Percentiles rank a stretch among this genome's conserved stretches.
Evolutionary conservation across 73 alveolate species (phyloP).

Genomic region (Stentor coeruleus): DNA sequence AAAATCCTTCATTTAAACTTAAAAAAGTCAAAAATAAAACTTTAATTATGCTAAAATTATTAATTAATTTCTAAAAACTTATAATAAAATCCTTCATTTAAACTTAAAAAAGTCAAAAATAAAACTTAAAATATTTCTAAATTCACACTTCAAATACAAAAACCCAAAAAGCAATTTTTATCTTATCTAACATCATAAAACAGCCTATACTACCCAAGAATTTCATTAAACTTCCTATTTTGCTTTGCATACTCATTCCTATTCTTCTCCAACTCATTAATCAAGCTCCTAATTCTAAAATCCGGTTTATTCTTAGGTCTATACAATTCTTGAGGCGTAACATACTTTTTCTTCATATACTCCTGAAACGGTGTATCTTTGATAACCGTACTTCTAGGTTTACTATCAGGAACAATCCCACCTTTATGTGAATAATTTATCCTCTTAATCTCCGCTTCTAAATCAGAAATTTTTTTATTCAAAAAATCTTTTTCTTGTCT

Average conservation of each 20-base stretch:
- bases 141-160: too few relatives aligned
- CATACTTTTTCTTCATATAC: neutral
- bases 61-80: too few relatives aligned
- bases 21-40: too few relatives aligned
- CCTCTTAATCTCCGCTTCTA: constrained; percentile 52
- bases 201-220: neutral
- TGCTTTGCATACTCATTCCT: constrained; percentile 19
- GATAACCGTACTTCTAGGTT: constrained; percentile 36
- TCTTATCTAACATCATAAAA: too few relatives aligned
- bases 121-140: too few relatives aligned
- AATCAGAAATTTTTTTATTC: constrained; percentile 36
- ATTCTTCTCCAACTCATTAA: neutral
- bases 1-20: too few relatives aligned
- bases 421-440: constrained; percentile 35
- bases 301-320: neutral
- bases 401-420: constrained; percentile 44
- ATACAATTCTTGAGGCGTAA: neutral
- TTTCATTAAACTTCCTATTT: neutral
- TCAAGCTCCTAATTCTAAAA: neutral
- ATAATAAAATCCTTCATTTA: too few relatives aligned
- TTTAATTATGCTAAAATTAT: too few relatives aligned
- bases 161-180: too few relatives aligned
- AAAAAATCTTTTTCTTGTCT: constrained; percentile 54
- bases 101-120: too few relatives aligned
- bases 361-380: constrained; percentile 55